Percentiles rank a stretch among this genome's conserved stretches.
These are phyloP conservation scores for Ceratobasidium sp. DNA, from an alignment of 1,284 basidiomycete genomes.

Conservation along the genomic window DNA sequence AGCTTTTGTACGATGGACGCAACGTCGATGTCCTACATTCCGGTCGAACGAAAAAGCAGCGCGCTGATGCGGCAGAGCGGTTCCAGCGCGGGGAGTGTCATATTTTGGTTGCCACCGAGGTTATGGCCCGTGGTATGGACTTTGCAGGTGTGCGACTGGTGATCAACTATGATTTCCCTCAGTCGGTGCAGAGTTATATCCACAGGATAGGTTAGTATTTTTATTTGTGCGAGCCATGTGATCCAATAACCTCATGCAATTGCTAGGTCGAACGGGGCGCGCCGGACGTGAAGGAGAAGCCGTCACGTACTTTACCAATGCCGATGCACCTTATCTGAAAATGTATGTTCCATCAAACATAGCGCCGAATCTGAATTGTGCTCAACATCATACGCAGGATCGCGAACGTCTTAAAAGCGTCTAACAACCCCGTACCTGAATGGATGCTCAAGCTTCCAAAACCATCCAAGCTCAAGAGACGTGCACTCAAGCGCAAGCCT, in stretches of 20 bases:
- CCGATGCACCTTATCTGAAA: conserved; percentile 91
- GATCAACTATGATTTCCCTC: conserved; percentile 97
- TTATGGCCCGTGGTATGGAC: conserved; percentile 97
- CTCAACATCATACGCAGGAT: conserved; percentile 61
- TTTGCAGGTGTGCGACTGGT: conserved; percentile 95
- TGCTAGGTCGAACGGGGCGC: conserved; percentile 89
- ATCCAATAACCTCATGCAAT: not conserved
- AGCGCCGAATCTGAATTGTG: conserved; percentile 15
- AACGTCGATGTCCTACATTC: conserved; percentile 94
- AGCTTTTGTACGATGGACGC: conserved; percentile 83
- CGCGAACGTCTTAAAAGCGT: conserved; percentile 90
- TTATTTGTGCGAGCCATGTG: not conserved
- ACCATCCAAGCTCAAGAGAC: conserved; percentile 87
- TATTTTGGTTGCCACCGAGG: conserved; percentile 93
- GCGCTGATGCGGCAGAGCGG: conserved; percentile 82
- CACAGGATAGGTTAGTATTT: conserved; percentile 81
- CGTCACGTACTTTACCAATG: conserved; percentile 94
- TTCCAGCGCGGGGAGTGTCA: conserved; percentile 91
- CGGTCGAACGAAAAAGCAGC: conserved; percentile 83
- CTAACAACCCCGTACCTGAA: conserved; percentile 69
- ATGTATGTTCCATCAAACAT: conserved; percentile 62
- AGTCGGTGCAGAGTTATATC: conserved; percentile 91
- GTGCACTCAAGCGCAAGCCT: conserved; percentile 76
- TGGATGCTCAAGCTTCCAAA: conserved; percentile 90
- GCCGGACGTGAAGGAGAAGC: conserved; percentile 92